Evolutionary conservation across 768 basidiomycete species (phyloP), one percentile per base, ranked within the genome.

Genomic region (Lactifluus volemus): DNA sequence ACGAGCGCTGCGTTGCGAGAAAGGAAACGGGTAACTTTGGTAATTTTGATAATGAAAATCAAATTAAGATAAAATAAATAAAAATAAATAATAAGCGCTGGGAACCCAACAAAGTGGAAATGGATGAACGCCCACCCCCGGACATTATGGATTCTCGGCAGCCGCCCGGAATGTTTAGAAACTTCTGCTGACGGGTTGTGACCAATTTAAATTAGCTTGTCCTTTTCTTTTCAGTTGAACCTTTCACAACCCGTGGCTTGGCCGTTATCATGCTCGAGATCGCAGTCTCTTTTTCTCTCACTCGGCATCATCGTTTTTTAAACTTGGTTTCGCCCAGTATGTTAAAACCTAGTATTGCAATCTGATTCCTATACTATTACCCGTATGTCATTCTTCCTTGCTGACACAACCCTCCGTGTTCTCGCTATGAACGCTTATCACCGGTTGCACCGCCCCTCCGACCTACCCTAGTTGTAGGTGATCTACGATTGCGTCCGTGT

Each of bases 191-290:
- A 32, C n/a, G 45, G 45, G 4, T 25, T 36, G 53, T 34, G 45
- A 54, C 52, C 21, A 47, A 25, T 47, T 47, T 47, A 25, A 47
- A 44, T 44, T 44, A 6, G 7, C 42, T 19, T 44, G n/a, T 2
- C 3, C 9, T n/a, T 36, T n/a, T 17, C 38, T 11, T 11, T 17
- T 48, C 2, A 25, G 15, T 15, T 7, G 8, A 25, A 44, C 52
- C 25, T 50, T 63, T 63, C 61, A 63, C 61, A 63, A 63, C 61
- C 53, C 48, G 61, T 62, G 51, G 60, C 38, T 11, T 11, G 38
- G 38, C 10, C 6, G 30, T 52, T 11, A 30, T 55, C 55, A n/a
- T 36, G 17, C 55, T 45, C 44, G 36, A 39, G 54, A 57, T 61
- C 55, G 54, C 60, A 61, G 29, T 15, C 53, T 32, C 54, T 32